Conservation (phyloP, 2,329 filamentous ascomycete species). For the Sordariomycetes sp. region DNA sequence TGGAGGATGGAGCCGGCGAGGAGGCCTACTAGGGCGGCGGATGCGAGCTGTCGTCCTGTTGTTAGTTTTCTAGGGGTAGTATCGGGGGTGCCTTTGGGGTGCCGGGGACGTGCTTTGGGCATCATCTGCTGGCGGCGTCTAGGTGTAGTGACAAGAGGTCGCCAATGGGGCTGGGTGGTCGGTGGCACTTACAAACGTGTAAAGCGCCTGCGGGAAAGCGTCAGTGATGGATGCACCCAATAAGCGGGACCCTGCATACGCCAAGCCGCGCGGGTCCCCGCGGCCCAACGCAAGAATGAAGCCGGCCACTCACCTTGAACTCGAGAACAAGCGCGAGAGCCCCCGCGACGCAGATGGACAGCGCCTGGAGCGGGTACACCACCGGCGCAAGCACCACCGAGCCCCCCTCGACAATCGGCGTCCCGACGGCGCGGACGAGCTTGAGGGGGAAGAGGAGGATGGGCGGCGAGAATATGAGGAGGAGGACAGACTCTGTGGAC, state of each 20-base stretch:
- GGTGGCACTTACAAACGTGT: constrained; percentile 2
- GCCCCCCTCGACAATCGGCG: neutral
- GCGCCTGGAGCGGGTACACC: neutral
- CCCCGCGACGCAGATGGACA: neutral
- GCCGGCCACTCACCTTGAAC: neutral
- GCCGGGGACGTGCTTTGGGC: neutral
- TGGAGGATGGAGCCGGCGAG: neutral
- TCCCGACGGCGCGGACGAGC: neutral
- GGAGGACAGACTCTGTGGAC: neutral
- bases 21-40: neutral
- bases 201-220: neutral
- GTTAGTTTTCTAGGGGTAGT: neutral
- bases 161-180: neutral
- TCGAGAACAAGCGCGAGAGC: neutral
- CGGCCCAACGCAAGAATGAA: neutral
- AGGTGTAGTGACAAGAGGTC: neutral
- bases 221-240: neutral
- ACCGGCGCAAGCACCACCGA: neutral
- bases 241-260: neutral
- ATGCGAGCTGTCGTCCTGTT: neutral
- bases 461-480: neutral
- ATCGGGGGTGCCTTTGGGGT: neutral
- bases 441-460: neutral
- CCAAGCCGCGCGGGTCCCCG: too few species aligned
- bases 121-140: neutral